These are phyloP conservation scores for Hypoxylon intermedium DNA, from an alignment of 495 filamentous ascomycete genomes.

Conservation along the genomic window DNA sequence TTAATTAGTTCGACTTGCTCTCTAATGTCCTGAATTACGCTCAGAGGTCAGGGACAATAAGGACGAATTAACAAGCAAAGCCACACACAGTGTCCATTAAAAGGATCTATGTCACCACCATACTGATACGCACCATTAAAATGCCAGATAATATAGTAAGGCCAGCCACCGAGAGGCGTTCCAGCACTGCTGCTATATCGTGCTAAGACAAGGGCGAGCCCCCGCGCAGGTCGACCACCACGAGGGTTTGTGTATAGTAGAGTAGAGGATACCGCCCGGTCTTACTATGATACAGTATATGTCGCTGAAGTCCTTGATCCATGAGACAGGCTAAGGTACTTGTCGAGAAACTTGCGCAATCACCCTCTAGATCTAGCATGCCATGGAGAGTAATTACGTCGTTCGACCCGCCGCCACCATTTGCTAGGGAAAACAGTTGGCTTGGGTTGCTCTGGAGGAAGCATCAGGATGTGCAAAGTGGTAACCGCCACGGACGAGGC, in stretches of 20 bases:
- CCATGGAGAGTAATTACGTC: conserved; percentile 71
- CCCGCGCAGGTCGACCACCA: conserved; percentile 70
- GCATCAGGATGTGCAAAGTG: conserved; percentile 66
- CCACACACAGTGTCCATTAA: conserved; percentile 53
- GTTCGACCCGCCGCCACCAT: conserved; percentile 68
- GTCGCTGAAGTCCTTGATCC: conserved; percentile 66
- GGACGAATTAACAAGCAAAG: background rate
- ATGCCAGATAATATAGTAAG: conserved; percentile 68
- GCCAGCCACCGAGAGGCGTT: conserved; percentile 65
- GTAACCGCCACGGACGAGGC: conserved; percentile 68
- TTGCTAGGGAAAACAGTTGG: conserved; percentile 63
- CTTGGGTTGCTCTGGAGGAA: conserved; percentile 61
- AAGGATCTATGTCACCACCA: conserved; percentile 61
- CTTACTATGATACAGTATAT: conserved; percentile 61
- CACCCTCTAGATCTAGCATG: conserved; percentile 70
- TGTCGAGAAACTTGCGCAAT: conserved; percentile 62
- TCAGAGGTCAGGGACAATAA: background rate
- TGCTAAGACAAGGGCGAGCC: conserved; percentile 66
- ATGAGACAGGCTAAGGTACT: conserved; percentile 64
- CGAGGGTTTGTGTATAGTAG: conserved; percentile 67
- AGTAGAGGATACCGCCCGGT: conserved; percentile 66
- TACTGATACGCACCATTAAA: conserved; percentile 54
- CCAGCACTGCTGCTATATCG: conserved; percentile 58
- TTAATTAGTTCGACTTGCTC: background rate
- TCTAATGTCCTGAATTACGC: background rate